These are phyloP conservation scores for Trypanosoma mega DNA, from an alignment of 208 protist genomes.

Conservation along the genomic window DNA sequence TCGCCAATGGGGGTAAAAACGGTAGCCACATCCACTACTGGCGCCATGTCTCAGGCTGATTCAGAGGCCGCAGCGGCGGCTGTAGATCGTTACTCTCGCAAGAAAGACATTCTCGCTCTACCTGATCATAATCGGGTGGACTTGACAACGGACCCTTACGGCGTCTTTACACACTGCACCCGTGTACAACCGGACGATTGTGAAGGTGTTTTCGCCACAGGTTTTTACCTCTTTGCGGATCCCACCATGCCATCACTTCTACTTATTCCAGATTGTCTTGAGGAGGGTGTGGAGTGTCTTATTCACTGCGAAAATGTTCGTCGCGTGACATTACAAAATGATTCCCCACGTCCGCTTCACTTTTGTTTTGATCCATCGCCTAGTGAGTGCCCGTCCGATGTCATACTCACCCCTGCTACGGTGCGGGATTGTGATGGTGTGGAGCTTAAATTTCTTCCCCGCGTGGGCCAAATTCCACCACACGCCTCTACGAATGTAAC, in stretches of 20 bases:
- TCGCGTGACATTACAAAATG: conserved; percentile 73
- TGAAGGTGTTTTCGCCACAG: conserved; percentile 52
- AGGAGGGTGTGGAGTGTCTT: conserved; percentile 80
- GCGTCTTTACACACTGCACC: conserved; percentile 31
- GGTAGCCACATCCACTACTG: neutral
- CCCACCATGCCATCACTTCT: conserved; percentile 50
- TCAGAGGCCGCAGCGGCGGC: conserved; percentile 12
- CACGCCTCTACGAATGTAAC: conserved; percentile 40
- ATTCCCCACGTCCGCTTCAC: conserved; percentile 59
- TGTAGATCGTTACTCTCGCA: conserved; percentile 4
- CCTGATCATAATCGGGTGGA: conserved; percentile 9
- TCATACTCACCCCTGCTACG: conserved; percentile 29
- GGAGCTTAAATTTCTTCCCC: conserved; percentile 60
- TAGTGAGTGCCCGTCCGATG: conserved; percentile 36
- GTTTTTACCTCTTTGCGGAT: conserved; percentile 81
- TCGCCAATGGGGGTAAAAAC: conserved; percentile 17
- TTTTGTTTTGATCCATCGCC: conserved; percentile 70
- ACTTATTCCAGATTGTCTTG: conserved; percentile 60
- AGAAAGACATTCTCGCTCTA: conserved; percentile 15
- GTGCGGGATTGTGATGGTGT: conserved; percentile 33
- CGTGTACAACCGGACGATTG: conserved; percentile 15
- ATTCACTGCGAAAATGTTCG: conserved; percentile 63
- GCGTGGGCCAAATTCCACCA: conserved; percentile 55
- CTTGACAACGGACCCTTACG: conserved; percentile 36
- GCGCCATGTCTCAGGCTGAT: no score